Percentiles rank a stretch among this genome's conserved stretches.
Evolutionary conservation across 495 filamentous ascomycete species (phyloP).

Genomic region (Trichoderma asperelloides): DNA sequence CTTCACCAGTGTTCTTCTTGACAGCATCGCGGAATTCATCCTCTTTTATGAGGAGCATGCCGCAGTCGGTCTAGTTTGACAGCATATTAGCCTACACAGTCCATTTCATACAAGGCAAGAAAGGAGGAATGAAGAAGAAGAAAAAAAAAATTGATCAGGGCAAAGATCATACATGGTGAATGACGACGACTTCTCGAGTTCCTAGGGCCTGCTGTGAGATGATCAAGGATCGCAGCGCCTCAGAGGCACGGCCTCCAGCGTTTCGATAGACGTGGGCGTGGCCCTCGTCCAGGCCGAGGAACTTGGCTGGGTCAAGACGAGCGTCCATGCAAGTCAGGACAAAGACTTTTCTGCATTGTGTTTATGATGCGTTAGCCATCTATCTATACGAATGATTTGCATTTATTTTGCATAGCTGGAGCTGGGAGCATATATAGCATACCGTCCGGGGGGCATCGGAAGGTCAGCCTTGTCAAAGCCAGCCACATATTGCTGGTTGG

Average conservation of each 20-base stretch:
- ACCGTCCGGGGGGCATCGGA: constrained; percentile 1
- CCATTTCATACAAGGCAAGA: not conserved
- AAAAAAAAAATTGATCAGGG: not conserved
- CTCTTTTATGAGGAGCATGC: constrained; percentile 74
- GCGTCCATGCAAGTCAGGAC: constrained; percentile 74
- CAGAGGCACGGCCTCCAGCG: constrained; percentile 55
- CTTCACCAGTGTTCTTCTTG: constrained; percentile 46
- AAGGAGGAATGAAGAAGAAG: not conserved
- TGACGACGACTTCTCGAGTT: constrained; percentile 65
- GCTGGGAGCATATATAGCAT: not conserved
- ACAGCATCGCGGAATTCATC: constrained; percentile 50
- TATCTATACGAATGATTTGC: not conserved
- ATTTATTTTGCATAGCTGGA: not conserved
- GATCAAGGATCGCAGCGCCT: constrained; percentile 64
- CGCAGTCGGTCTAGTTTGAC: constrained; percentile 48
- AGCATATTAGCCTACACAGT: not conserved
- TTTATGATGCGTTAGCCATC: not conserved
- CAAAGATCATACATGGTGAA: constrained; percentile 52
- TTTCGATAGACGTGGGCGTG: constrained; percentile 82
- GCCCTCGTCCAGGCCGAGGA: constrained; percentile 66
- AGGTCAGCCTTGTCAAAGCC: constrained; percentile 10
- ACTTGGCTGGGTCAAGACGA: constrained; percentile 61
- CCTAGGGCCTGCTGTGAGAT: constrained; percentile 77
- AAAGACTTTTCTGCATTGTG: constrained; percentile 5
- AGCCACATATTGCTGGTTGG: not conserved